phyloP scores from a whole-genome alignment of 371 early-diverging fungal genomes.

The Mucor plumbeus region DNA sequence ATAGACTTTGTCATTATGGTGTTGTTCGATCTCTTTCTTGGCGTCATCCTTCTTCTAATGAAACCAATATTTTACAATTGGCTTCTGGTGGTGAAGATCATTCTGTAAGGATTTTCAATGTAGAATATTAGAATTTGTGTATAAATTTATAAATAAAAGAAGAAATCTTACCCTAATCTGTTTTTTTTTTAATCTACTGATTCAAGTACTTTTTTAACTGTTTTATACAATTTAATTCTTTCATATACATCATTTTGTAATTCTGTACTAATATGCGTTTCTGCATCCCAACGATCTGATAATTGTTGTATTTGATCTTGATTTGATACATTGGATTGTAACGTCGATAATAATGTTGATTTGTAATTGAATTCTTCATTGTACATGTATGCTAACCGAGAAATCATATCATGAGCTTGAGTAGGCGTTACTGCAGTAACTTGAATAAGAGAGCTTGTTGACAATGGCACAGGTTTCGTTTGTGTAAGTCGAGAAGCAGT shows the following conservation, averaged over 20 bases:
- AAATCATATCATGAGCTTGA: slow-evolving; percentile 23
- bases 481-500: background rate
- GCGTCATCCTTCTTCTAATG: slow-evolving; percentile 41
- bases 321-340: slow-evolving; percentile 14
- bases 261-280: slow-evolving; percentile 23
- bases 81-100: slow-evolving; percentile 79
- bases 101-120: slow-evolving; percentile 71
- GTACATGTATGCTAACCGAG: slow-evolving; percentile 20
- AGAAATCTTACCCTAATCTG: background rate
- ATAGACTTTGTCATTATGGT: slow-evolving; percentile 64
- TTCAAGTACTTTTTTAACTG: slow-evolving; percentile 31
- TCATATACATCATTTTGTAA: slow-evolving; percentile 23
- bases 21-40: slow-evolving; percentile 71
- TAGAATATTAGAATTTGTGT: slow-evolving; percentile 37
- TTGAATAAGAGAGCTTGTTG: slow-evolving; percentile 30
- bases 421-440: slow-evolving; percentile 22
- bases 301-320: slow-evolving; percentile 13
- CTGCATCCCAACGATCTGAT: slow-evolving; percentile 24
- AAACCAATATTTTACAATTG: slow-evolving; percentile 49
- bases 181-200: slow-evolving; percentile 20
- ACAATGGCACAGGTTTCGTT: slow-evolving; percentile 13
- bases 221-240: slow-evolving; percentile 31
- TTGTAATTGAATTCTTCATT: slow-evolving; percentile 27
- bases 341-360: slow-evolving; percentile 2
- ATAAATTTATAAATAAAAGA: slow-evolving; percentile 1